phyloP scores from a whole-genome alignment of 768 basidiomycete genomes.

The Termitomyces sp. region DNA sequence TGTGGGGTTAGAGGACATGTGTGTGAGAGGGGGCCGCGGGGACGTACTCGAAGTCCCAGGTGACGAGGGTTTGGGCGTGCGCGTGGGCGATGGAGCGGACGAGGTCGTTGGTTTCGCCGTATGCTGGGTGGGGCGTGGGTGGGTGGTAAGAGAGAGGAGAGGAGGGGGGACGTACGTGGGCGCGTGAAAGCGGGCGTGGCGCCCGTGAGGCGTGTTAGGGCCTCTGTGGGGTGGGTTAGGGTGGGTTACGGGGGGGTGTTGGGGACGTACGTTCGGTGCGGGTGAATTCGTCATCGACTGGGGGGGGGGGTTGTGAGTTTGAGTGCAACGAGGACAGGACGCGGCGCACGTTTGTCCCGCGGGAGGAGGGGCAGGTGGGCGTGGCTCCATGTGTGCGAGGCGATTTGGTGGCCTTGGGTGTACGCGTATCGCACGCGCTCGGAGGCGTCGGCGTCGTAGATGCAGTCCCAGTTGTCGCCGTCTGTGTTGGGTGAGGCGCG shows the following conservation, averaged over 20 bases:
- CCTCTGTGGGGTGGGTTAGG: too few species aligned
- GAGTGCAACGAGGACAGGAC: too few species aligned
- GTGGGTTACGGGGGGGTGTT: not conserved
- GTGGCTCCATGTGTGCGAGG: slow-evolving; percentile 42
- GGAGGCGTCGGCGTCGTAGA: slow-evolving; percentile 23
- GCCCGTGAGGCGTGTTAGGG: slow-evolving; percentile 30
- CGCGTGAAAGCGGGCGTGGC: slow-evolving; percentile 32
- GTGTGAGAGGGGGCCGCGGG: too few species aligned
- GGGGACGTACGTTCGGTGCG: slow-evolving; percentile 25
- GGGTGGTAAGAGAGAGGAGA: not conserved
- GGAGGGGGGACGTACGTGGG: slow-evolving; percentile 24
- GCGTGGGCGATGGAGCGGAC: slow-evolving; percentile 25
- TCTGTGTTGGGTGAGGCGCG: too few species aligned
- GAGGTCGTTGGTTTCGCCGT: slow-evolving; percentile 33
- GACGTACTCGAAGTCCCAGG: slow-evolving; percentile 35
- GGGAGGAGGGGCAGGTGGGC: slow-evolving; percentile 24
- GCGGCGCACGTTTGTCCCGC: slow-evolving; percentile 23
- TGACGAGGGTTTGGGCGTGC: slow-evolving; percentile 25
- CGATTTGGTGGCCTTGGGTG: slow-evolving; percentile 34
- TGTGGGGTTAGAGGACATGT: not conserved
- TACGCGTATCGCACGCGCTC: slow-evolving; percentile 30
- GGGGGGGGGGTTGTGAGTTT: not conserved
- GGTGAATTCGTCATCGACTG: slow-evolving; percentile 30
- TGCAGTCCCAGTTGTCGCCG: too few species aligned
- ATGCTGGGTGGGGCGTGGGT: slow-evolving; percentile 19